Percentiles rank a stretch among this genome's conserved stretches.
Evolutionary conservation across 2,329 filamentous ascomycete species (phyloP).

Genomic region (Keithomyces neogunnii): DNA sequence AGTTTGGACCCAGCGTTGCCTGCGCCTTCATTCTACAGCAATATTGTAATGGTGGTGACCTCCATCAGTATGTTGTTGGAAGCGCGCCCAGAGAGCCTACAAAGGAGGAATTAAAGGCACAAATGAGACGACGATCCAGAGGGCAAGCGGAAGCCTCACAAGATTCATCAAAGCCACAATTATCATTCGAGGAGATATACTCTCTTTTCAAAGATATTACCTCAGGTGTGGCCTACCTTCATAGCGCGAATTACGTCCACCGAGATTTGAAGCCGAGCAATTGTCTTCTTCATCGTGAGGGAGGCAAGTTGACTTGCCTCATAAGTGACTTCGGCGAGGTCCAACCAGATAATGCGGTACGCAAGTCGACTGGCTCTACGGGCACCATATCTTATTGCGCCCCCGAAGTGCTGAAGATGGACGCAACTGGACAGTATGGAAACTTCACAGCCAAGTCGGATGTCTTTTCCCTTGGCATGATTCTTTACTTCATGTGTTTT

Average conservation of each 20-base stretch:
- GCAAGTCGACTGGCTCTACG: constrained; percentile 87
- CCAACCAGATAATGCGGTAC: constrained; percentile 69
- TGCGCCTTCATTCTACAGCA: constrained; percentile 97
- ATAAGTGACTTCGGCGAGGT: constrained; percentile 99
- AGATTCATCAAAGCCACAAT: constrained; percentile 36
- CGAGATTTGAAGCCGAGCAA: constrained; percentile 95
- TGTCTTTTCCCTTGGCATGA: constrained; percentile 98
- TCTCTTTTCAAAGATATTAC: constrained; percentile 95
- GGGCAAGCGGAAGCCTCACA: constrained; percentile 59
- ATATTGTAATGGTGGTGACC: constrained; percentile 90
- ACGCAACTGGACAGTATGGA: constrained; percentile 62
- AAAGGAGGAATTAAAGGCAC: constrained; percentile 81
- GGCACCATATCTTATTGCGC: constrained; percentile 98
- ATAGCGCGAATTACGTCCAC: constrained; percentile 88
- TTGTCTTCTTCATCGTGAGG: constrained; percentile 75
- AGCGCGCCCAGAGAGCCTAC: constrained; percentile 54
- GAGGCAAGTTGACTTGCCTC: constrained; percentile 64
- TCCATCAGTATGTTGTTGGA: constrained; percentile 79
- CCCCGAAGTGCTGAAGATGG: constrained; percentile 75
- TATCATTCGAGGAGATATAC: constrained; percentile 85
- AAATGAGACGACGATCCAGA: constrained; percentile 72
- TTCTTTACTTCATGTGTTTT: constrained; percentile 97
- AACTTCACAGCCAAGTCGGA: constrained; percentile 98
- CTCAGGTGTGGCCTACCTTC: constrained; percentile 81
- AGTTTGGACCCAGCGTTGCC: constrained; percentile 83